Conservation (phyloP, 257 asterid species). For the Penstemon davidsonii region DNA sequence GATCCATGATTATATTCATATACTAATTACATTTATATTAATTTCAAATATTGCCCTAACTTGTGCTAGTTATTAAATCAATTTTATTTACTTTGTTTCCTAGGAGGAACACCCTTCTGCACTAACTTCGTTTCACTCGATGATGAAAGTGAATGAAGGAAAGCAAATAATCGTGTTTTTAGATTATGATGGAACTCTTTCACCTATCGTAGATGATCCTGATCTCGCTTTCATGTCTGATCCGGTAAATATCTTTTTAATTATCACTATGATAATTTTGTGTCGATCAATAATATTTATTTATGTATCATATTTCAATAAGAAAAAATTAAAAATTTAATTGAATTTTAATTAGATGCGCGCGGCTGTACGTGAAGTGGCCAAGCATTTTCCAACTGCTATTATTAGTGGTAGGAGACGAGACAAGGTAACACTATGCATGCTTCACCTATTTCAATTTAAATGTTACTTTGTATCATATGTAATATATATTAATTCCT, state of each 20-base stretch:
- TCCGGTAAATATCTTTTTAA: conserved; percentile 35
- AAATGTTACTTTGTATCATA: too few relatives aligned
- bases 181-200: conserved; percentile 63
- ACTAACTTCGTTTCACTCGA: conserved; percentile 46
- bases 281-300: background rate
- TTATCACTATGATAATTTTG: background rate
- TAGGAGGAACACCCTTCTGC: conserved; percentile 44
- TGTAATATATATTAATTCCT: too few relatives aligned
- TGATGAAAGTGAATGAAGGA: conserved; percentile 44
- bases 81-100: too few relatives aligned
- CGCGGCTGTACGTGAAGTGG: conserved; percentile 72
- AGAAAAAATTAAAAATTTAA: too few relatives aligned
- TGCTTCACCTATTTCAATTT: too few relatives aligned
- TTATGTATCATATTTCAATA: too few relatives aligned
- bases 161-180: conserved; percentile 49
- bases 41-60: too few relatives aligned
- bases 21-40: too few relatives aligned
- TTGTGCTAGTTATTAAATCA: too few relatives aligned
- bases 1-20: too few relatives aligned
- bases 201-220: conserved; percentile 62
- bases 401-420: conserved; percentile 86
- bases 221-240: conserved; percentile 57
- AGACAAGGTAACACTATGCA: conserved; percentile 44
- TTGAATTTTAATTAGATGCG: conserved; percentile 54
- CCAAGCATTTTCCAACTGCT: conserved; percentile 75